These are phyloP conservation scores for Wallacemonas sp. DNA, from an alignment of 208 protist species.

Conservation along the genomic window DNA sequence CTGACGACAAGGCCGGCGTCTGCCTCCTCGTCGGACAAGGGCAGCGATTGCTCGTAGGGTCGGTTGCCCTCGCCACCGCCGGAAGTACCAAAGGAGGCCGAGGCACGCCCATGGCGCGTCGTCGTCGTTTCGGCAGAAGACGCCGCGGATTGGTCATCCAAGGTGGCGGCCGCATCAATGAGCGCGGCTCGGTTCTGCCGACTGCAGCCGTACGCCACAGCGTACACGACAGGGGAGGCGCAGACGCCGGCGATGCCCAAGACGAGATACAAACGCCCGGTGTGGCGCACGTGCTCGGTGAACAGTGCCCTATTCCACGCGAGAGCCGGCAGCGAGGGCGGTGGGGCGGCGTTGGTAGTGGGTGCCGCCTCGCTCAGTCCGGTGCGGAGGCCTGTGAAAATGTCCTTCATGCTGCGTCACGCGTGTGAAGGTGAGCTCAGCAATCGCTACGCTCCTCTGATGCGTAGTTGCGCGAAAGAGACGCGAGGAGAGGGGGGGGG, in stretches of 20 bases:
- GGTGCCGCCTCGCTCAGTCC: too few relatives aligned
- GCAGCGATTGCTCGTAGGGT: not conserved
- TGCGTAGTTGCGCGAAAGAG: too few relatives aligned
- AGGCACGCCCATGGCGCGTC: too few relatives aligned
- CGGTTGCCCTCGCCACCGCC: too few relatives aligned
- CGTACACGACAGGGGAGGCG: slow-evolving; percentile 2
- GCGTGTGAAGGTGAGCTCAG: too few relatives aligned
- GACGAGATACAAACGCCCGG: slow-evolving; percentile 6
- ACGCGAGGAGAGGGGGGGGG: too few relatives aligned
- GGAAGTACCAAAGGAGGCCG: too few relatives aligned
- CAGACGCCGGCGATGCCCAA: slow-evolving; percentile 17
- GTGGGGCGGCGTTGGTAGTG: too few relatives aligned
- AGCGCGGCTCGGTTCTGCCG: slow-evolving; percentile 13
- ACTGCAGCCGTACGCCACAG: slow-evolving; percentile 17
- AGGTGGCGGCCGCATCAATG: slow-evolving; percentile 5
- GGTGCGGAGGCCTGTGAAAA: too few relatives aligned
- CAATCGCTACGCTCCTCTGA: too few relatives aligned
- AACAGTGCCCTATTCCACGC: not conserved
- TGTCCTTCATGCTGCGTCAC: too few relatives aligned
- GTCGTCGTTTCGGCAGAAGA: not conserved
- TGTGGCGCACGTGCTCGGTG: slow-evolving; percentile 15
- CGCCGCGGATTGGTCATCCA: not conserved
- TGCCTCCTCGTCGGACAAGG: not conserved
- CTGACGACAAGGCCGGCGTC: slow-evolving; percentile 3
- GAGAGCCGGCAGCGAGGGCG: not conserved